phyloP scores from a whole-genome alignment of 495 filamentous ascomycete genomes.

The Penicillium waksmanii region DNA sequence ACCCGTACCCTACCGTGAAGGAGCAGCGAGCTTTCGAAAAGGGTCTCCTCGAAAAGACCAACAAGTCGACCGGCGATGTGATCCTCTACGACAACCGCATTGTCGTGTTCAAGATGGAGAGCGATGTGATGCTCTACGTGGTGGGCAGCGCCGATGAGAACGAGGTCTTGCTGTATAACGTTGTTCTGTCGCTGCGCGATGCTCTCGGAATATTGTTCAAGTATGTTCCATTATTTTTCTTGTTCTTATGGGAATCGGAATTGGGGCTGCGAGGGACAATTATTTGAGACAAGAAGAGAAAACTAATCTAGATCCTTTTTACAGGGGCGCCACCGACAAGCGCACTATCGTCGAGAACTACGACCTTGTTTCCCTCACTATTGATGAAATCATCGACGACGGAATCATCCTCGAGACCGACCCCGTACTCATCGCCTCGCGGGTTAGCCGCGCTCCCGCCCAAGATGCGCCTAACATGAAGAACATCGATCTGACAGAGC shows the following conservation, averaged over 20 bases:
- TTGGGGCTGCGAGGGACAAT: neutral
- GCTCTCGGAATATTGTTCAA: conserved; percentile 90
- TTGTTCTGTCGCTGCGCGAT: conserved; percentile 85
- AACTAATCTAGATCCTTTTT: neutral
- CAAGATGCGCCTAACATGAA: conserved; percentile 87
- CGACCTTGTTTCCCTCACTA: conserved; percentile 85
- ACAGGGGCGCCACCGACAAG: conserved; percentile 91
- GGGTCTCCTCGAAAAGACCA: conserved; percentile 92
- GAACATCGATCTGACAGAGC: conserved; percentile 93
- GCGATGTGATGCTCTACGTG: conserved; percentile 96
- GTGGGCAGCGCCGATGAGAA: conserved; percentile 93
- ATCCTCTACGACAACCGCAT: conserved; percentile 95
- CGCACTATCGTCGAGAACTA: conserved; percentile 98
- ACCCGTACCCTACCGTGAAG: conserved; percentile 88
- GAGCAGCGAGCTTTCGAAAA: conserved; percentile 96
- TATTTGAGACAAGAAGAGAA: neutral
- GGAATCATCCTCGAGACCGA: conserved; percentile 97
- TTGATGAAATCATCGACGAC: conserved; percentile 96
- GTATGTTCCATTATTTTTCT: conserved; percentile 50
- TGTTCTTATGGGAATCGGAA: neutral
- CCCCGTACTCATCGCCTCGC: conserved; percentile 84
- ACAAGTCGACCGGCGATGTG: conserved; percentile 91
- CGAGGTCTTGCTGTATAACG: conserved; percentile 94
- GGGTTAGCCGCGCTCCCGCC: conserved; percentile 88
- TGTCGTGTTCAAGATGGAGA: conserved; percentile 96